Conservation (phyloP, 2,329 filamentous ascomycete species). For the Ceratocystis ficicola region DNA sequence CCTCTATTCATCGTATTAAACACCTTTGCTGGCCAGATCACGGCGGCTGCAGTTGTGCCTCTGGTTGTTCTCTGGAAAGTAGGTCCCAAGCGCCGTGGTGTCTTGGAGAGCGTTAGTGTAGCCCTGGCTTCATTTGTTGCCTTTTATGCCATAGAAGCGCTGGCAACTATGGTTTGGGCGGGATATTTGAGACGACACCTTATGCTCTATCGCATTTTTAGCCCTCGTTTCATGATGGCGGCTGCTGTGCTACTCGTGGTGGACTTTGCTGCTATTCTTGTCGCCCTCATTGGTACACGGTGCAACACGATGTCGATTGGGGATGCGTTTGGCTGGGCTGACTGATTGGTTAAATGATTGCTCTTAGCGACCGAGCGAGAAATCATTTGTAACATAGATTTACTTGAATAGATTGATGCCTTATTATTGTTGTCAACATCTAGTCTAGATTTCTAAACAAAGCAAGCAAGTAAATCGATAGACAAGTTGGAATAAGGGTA, state of each 20-base stretch:
- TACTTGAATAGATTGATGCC: neutral
- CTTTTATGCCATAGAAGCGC: conserved; percentile 70
- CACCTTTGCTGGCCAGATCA: conserved; percentile 77
- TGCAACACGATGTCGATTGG: conserved; percentile 66
- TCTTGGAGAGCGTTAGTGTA: conserved; percentile 59
- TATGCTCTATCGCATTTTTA: conserved; percentile 94
- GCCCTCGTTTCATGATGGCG: conserved; percentile 78
- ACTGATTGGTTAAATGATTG: conserved; percentile 28
- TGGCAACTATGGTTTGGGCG: conserved; percentile 84
- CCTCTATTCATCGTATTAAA: conserved; percentile 73
- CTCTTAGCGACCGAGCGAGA: neutral
- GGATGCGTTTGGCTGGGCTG: conserved; percentile 77
- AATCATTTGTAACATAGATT: neutral
- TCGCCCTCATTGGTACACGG: conserved; percentile 63
- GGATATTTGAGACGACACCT: conserved; percentile 78
- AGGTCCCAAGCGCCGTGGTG: conserved; percentile 55
- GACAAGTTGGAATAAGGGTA: neutral
- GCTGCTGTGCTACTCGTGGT: conserved; percentile 59
- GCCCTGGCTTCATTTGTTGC: conserved; percentile 62
- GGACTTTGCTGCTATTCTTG: conserved; percentile 58
- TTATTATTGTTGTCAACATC: neutral
- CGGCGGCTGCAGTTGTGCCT: conserved; percentile 68
- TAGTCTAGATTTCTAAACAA: too few species aligned
- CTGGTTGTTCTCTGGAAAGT: conserved; percentile 82
- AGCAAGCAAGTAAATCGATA: too few species aligned